A percentile compares a stretch with the other conserved stretches of the same genome.
phyloP scores from a whole-genome alignment of 2,329 filamentous ascomycete genomes.

The Cordyceps militaris region DNA sequence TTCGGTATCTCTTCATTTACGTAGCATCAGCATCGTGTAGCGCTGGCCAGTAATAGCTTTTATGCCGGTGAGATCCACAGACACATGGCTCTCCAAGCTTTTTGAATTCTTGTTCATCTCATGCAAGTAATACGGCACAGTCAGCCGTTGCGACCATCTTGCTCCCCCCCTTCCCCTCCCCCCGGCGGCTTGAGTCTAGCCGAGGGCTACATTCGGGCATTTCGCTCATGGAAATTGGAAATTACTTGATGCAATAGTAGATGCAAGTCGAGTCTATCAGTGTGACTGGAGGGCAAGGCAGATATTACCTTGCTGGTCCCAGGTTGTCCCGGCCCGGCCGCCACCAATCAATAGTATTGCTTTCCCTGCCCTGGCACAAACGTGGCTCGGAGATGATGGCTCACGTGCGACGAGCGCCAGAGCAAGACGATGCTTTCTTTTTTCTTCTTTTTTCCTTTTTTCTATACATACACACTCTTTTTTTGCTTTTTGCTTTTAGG shows the following conservation, averaged over 20 bases:
- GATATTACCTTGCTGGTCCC: neutral
- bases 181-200: too few relatives aligned
- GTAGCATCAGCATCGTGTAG: neutral
- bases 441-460: too few relatives aligned
- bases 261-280: too few relatives aligned
- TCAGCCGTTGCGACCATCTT: neutral
- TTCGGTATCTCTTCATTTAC: too few relatives aligned
- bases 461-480: too few relatives aligned
- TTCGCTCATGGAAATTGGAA: too few relatives aligned
- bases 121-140: neutral
- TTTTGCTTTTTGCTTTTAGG: too few relatives aligned
- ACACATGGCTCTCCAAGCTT: neutral
- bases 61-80: neutral
- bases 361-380: neutral
- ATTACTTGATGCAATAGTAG: too few relatives aligned
- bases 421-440: too few relatives aligned
- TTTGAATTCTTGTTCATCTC: neutral
- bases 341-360: neutral
- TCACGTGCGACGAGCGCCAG: neutral
- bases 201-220: too few relatives aligned
- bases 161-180: neutral
- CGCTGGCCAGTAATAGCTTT: neutral
- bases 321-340: neutral
- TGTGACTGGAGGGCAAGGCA: too few relatives aligned
- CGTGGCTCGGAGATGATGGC: neutral